phyloP scores from a whole-genome alignment of 2,329 filamentous ascomycete genomes.

The Botrytis tulipae region DNA sequence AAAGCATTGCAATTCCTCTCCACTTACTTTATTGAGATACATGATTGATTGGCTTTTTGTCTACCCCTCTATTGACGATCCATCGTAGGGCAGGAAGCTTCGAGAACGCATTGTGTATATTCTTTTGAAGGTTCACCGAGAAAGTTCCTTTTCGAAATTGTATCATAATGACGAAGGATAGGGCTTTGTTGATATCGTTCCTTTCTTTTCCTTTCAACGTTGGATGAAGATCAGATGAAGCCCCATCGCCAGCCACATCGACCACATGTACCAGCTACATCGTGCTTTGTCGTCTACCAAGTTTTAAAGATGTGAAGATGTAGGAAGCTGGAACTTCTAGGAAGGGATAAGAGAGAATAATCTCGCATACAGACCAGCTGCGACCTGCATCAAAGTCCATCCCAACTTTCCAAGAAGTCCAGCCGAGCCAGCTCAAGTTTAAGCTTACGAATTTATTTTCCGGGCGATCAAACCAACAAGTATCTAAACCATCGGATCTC shows the following conservation, averaged over 20 bases:
- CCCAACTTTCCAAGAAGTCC: neutral
- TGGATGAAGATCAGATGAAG: neutral
- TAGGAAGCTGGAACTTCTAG: neutral
- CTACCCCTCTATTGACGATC: conserved; percentile 7
- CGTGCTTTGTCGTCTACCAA: neutral
- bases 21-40: neutral
- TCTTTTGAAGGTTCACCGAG: neutral
- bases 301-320: neutral
- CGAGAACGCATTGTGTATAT: neutral
- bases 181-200: neutral
- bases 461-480: conserved; percentile 10
- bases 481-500: conserved; percentile 3
- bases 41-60: conserved; percentile 4
- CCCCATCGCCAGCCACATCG: neutral
- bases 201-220: neutral
- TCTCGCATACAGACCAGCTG: neutral
- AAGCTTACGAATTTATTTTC: conserved; percentile 11
- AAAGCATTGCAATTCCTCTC: neutral
- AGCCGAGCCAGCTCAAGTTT: neutral
- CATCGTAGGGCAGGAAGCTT: conserved; percentile 9
- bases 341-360: neutral
- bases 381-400: neutral
- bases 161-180: conserved; percentile 9
- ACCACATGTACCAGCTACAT: neutral
- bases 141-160: neutral